Evolutionary conservation across 805 yeast genomes (phyloP), one percentile per base, ranked within the genome.

Genomic region (Pichia exigua): DNA sequence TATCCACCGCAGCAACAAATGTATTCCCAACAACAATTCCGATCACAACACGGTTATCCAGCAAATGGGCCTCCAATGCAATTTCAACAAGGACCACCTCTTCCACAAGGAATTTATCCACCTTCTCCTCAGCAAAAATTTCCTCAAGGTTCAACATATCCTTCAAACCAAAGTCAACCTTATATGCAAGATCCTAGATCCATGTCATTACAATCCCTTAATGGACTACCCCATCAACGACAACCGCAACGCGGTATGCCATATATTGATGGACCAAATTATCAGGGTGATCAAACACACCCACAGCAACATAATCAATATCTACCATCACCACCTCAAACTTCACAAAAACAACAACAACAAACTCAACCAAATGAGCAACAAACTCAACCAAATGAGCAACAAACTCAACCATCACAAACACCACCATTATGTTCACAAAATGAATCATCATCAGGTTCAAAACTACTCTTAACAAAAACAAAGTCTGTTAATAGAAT

Each of bases 161-260:
- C 26, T 8, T 28, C 20, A 22, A 32, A 26, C 12, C 45, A 26
- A 18, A n/a, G 10, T 26, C 32, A n/a, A 13, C 42, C 35, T 26
- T 4, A 26, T 42, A 27, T 12, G 10, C 20, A 5, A 13, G 11
- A 24, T 26, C 45, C 30, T 15, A 42, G 56, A 41, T 45, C 58
- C 11, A 50, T 55, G 52, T 55, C 58, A 1, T 46, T 55, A 22
- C 61, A 61, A 48, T 35, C 54, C 2, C 57, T 44, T 22, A 27
- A 9, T 20, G 56, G 52, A 40, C 48, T 52, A 32, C 13, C 32
- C 38, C 48, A 47, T 55, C 61, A 43, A 65, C 66, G 42, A 65
- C 66, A 38, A 56, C 69, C 26, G 52, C 69, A 3, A 65, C 39
- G 11, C n/a, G 20, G 12, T 8, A 35, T 35, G 20, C 20, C 39